Base-by-base conservation (phyloP, 2,329 filamentous ascomycete genomes). In the Botryotinia globosa region DNA sequence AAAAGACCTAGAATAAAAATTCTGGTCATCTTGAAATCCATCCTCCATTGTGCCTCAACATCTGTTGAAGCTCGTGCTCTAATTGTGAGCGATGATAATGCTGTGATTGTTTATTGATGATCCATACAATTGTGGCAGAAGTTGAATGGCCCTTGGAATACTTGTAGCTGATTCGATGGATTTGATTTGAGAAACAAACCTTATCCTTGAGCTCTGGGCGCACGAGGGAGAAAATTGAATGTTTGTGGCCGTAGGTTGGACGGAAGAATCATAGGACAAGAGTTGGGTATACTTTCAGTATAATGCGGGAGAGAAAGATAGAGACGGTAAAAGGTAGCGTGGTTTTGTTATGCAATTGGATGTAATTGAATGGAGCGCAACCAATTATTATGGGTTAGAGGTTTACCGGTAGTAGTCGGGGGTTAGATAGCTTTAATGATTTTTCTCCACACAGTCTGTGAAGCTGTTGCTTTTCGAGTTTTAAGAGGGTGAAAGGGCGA, bases 21-120 rank as follows among this genome's bases (percentile, higher is more conserved):
- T 80, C 76, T 80, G 78, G 75, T 81, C 79, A 74, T 76, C 76
- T 72, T 78, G 76, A 74, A 79, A 79, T 73, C 73, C 77, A 73
- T 73, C 75, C 68, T 80, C 79, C 80, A 80, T 80, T 68, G 71
- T 79, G 78, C 71, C 74, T 75, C 73, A 72, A 79, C 79, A 80
- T 80, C 77, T 74, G 65, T 66, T 67, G 66, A 72, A 66, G 70
- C 70, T 66, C 34, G 70, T 72, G 62, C 70, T 72, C 48, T 45
- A 10, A 12, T 54, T 68, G 14, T 59, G 65, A 65, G 65, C 59
- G 56, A 62, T 69, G 73, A 34, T 34, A 63, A 64, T 68, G 69
- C 48, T 68, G 62, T 72, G 62, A 51, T 67, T 72, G 72, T 68
- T 62, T 39, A 59, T 56, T 70, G 66, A 72, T 42, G 67, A 71